These are phyloP conservation scores for Macrolepiota dolichaula DNA, from an alignment of 768 basidiomycete genomes.

Conservation along the genomic window DNA sequence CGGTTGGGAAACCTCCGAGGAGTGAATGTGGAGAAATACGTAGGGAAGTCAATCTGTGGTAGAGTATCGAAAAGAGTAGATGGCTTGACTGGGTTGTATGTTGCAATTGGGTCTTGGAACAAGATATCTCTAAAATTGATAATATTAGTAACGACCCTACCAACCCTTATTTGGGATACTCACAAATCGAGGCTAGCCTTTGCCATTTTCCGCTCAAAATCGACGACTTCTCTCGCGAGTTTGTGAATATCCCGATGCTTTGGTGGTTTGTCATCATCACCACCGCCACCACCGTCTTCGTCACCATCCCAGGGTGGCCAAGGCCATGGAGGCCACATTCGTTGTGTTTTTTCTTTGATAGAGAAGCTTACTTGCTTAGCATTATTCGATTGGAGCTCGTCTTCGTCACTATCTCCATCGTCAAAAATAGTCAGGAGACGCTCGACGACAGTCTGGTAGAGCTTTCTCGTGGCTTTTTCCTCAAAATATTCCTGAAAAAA, in stretches of 20 bases:
- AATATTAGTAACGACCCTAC: not conserved
- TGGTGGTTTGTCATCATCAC: constrained; percentile 41
- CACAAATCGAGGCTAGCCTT: constrained; percentile 78
- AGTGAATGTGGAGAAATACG: constrained; percentile 85
- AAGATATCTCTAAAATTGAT: constrained; percentile 50
- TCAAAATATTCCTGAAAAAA: constrained; percentile 78
- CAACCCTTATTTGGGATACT: constrained; percentile 21
- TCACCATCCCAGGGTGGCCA: constrained; percentile 84
- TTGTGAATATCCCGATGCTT: constrained; percentile 52
- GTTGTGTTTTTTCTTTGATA: constrained; percentile 23
- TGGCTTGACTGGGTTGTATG: constrained; percentile 83
- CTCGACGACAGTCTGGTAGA: constrained; percentile 69
- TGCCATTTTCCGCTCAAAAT: constrained; percentile 77
- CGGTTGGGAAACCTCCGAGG: constrained; percentile 71
- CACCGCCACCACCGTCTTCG: constrained; percentile 43
- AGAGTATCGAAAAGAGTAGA: constrained; percentile 66
- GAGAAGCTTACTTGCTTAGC: constrained; percentile 12
- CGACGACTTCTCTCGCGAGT: constrained; percentile 68
- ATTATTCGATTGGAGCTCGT: constrained; percentile 30
- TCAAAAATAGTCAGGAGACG: constrained; percentile 61
- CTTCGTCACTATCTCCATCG: constrained; percentile 48
- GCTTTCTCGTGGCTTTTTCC: constrained; percentile 63
- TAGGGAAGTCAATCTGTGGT: constrained; percentile 74
- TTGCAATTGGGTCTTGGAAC: constrained; percentile 76
- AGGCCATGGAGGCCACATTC: constrained; percentile 76